Base-by-base conservation (phyloP, 129 eudicot genomes). In the Scalesia atractyloides region DNA sequence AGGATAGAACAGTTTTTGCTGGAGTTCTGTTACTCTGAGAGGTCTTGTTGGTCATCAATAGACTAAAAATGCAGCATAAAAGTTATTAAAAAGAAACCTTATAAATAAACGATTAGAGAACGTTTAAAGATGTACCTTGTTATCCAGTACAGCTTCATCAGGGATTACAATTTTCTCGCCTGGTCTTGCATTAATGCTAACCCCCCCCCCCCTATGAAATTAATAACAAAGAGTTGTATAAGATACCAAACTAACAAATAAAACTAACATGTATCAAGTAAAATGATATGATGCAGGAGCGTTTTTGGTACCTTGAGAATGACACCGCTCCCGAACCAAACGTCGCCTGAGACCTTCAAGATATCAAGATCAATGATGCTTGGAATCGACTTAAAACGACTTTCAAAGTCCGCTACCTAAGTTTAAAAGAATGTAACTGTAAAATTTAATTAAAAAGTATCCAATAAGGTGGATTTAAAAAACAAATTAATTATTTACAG, bases 311-410 rank as follows among this genome's bases (percentile, higher is more conserved):
- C 97, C 94, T 90, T 87, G 34, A 90, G 94, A 24, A 78, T 81
- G 20, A 90, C 65, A 36, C 75, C 84, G 18, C 70, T 56, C 57
- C 97, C 97, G 49, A 90, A 90, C 94, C 89, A 87, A 70, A 90
- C 97, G 72, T 87, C 88, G 48, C 91, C 94, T 11, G 83, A 53
- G 73, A 90, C 94, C 80, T 79, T 79, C 86, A 90, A 83, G 77
- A 73, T 79, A 61, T 85, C 89, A 70, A 88, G 91, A 59, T 69
- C 89, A 66, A 86, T 53, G 69, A 89, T 68, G 76, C 87, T 83
- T 10, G 91, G 96, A 72, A 86, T 83, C 24, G 88, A 81, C 85
- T 83, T 86, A 79, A 88, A 88, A 16, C 89, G 89, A 17, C 37
- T 71, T 51, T 52, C 77, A 69, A 84, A 82, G 74, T 85, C 79